Evolutionary conservation across 1,284 basidiomycete species (phyloP).

Genomic region (Takashimella tepidaria): DNA sequence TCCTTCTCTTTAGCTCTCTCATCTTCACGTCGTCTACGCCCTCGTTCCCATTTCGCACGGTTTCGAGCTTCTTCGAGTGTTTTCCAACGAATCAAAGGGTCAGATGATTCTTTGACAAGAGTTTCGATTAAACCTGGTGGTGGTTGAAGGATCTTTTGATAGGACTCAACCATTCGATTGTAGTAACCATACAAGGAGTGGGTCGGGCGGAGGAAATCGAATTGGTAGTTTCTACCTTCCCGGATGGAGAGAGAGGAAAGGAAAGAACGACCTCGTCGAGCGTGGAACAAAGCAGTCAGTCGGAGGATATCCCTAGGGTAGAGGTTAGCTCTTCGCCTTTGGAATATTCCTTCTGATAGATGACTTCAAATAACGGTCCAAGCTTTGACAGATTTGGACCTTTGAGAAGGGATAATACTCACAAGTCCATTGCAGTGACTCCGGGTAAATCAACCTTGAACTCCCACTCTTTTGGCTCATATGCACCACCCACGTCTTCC

Average conservation of each 20-base stretch:
- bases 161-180: constrained; percentile 95
- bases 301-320: constrained; percentile 70
- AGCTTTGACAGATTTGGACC: too few relatives aligned
- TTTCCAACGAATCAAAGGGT: constrained; percentile 62
- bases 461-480: constrained; percentile 75
- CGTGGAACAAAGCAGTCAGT: constrained; percentile 92
- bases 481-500: constrained; percentile 52
- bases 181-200: constrained; percentile 96
- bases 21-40: constrained; percentile 76
- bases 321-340: too few relatives aligned
- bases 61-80: constrained; percentile 69
- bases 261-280: constrained; percentile 82
- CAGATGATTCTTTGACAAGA: constrained; percentile 58
- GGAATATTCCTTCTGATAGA: too few relatives aligned
- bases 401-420: constrained; percentile 49
- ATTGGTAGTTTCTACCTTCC: constrained; percentile 94
- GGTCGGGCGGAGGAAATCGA: constrained; percentile 91
- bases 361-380: too few relatives aligned
- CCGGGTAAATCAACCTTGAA: constrained; percentile 87
- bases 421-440: constrained; percentile 87
- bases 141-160: constrained; percentile 84
- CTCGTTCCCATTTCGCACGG: constrained; percentile 83
- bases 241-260: constrained; percentile 75
- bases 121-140: constrained; percentile 66
- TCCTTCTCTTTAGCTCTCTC: constrained; percentile 84